Evolutionary conservation across 371 early-diverging fungal genomes (phyloP).

Genomic region (Circinella minor): DNA sequence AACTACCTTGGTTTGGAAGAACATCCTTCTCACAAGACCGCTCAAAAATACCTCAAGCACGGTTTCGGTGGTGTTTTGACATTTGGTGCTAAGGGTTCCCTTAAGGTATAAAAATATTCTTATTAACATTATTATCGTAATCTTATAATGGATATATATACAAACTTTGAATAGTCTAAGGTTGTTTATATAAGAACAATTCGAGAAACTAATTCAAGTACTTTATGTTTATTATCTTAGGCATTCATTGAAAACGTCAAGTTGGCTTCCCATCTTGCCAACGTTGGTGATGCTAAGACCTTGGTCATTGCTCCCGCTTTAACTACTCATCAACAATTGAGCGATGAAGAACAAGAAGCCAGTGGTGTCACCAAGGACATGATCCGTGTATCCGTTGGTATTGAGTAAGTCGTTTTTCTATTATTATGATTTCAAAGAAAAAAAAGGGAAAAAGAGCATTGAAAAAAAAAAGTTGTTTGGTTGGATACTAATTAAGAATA

Average conservation of each 20-base stretch:
- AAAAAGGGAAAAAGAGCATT: neutral
- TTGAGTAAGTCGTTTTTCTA: constrained; percentile 55
- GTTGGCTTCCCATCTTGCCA: constrained; percentile 85
- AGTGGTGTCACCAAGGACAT: constrained; percentile 84
- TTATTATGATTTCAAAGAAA: neutral
- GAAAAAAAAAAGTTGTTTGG: neutral
- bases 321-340: constrained; percentile 88
- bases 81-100: constrained; percentile 79
- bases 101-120: constrained; percentile 18
- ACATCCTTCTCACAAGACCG: constrained; percentile 75
- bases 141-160: too few relatives aligned
- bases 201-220: too few relatives aligned
- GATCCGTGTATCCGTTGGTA: constrained; percentile 85
- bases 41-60: constrained; percentile 74
- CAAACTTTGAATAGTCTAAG: too few relatives aligned
- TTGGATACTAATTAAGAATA: neutral
- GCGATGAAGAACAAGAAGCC: constrained; percentile 75
- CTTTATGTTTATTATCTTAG: constrained; percentile 5
- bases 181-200: too few relatives aligned
- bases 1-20: constrained; percentile 83
- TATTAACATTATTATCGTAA: too few relatives aligned
- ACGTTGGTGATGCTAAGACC: constrained; percentile 90
- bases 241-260: constrained; percentile 75
- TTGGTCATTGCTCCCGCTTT: constrained; percentile 84
- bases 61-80: constrained; percentile 88